A percentile compares a stretch with the other conserved stretches of the same genome.
Evolutionary conservation across 2,329 filamentous ascomycete genomes (phyloP).

Genomic region (Phialocephala subalpina): DNA sequence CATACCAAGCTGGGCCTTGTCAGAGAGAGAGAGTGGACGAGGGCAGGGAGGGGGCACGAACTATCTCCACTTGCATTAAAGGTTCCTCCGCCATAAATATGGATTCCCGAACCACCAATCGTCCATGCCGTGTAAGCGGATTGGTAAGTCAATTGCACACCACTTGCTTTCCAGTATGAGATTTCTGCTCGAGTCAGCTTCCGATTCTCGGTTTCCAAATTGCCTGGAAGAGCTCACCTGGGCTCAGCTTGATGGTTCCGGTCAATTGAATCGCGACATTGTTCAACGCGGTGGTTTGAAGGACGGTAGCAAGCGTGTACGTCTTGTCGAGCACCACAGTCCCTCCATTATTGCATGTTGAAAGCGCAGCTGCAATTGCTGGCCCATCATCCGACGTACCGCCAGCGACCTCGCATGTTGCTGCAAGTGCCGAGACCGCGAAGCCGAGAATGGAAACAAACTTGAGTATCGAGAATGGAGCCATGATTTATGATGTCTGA

Average conservation of each 20-base stretch:
- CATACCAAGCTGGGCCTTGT: conserved; percentile 22
- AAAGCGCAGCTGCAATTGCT: conserved; percentile 56
- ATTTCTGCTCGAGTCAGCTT: conserved; percentile 69
- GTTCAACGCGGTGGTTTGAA: conserved; percentile 68
- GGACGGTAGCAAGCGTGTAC: conserved; percentile 55
- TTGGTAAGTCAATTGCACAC: conserved; percentile 69
- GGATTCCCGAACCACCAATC: conserved; percentile 69
- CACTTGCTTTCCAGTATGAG: conserved; percentile 69
- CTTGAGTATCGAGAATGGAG: neutral
- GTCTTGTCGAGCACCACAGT: conserved; percentile 54
- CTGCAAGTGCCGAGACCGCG: neutral
- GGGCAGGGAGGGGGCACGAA: neutral
- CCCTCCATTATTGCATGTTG: conserved; percentile 53
- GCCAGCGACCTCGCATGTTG: conserved; percentile 13
- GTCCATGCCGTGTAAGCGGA: conserved; percentile 71
- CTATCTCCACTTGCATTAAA: conserved; percentile 55
- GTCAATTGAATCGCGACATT: conserved; percentile 65
- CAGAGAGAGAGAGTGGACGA: no score
- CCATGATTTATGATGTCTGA: neutral
- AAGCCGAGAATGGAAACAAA: neutral
- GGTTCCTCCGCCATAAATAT: conserved; percentile 69
- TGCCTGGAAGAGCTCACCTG: conserved; percentile 9
- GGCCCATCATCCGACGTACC: conserved; percentile 52
- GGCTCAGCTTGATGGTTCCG: conserved; percentile 10
- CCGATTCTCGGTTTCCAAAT: conserved; percentile 54